A percentile compares a stretch with the other conserved stretches of the same genome.
phyloP scores from a whole-genome alignment of 1,284 basidiomycete species.

The Exobasidium cylindrosporum region DNA sequence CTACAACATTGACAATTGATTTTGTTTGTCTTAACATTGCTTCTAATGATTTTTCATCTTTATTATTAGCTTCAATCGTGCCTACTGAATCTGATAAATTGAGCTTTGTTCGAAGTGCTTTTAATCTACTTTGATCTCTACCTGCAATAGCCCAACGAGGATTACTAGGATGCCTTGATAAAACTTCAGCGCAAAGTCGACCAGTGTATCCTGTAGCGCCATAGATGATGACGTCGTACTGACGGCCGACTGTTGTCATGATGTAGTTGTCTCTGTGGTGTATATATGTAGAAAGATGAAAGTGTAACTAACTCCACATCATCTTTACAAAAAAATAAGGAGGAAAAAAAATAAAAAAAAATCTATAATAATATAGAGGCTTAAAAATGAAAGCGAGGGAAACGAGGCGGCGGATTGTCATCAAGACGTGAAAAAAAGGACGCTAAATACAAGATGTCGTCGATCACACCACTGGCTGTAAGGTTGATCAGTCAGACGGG shows the following conservation, averaged over 20 bases:
- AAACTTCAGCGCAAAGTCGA: slow-evolving; percentile 3
- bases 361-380: too few species aligned
- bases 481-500: too few species aligned
- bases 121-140: not conserved
- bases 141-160: slow-evolving; percentile 17
- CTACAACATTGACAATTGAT: slow-evolving; percentile 13
- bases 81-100: not conserved
- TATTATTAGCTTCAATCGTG: slow-evolving; percentile 7
- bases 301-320: too few species aligned
- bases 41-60: not conserved
- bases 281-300: too few species aligned
- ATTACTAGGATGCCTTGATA: slow-evolving; percentile 5
- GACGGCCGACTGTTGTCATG: not conserved
- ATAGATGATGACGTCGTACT: slow-evolving; percentile 7
- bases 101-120: slow-evolving; percentile 6
- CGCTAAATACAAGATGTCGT: too few species aligned
- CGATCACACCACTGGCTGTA: too few species aligned
- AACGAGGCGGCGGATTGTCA: too few species aligned
- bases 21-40: slow-evolving; percentile 6
- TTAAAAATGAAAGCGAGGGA: too few species aligned
- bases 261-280: too few species aligned
- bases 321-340: too few species aligned
- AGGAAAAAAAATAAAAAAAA: too few species aligned
- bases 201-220: slow-evolving; percentile 15
- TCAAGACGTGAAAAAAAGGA: too few species aligned